These are phyloP conservation scores for Vanilla planifolia DNA, from an alignment of 106 monocot genomes.

Conservation along the genomic window DNA sequence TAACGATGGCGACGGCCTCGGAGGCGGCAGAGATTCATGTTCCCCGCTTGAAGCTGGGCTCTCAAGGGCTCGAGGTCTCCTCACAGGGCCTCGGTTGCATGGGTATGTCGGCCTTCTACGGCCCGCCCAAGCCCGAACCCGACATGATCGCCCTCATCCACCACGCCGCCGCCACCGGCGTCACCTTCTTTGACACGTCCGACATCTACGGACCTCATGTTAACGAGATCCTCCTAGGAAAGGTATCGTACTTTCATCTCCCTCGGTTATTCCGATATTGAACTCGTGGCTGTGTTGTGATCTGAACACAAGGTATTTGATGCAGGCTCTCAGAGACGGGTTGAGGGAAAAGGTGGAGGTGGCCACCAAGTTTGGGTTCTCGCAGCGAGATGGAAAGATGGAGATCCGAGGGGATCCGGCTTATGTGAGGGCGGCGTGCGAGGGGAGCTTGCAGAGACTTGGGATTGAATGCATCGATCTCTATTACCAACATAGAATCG, in stretches of 20 bases:
- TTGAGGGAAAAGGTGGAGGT: slow-evolving; percentile 25
- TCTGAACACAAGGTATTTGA: background rate
- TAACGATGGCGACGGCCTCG: background rate
- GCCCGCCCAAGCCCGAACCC: slow-evolving; percentile 39
- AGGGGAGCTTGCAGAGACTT: slow-evolving; percentile 34
- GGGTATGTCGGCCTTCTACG: slow-evolving; percentile 41
- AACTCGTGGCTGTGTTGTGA: background rate
- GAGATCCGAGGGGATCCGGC: slow-evolving; percentile 21
- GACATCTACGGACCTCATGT: slow-evolving; percentile 42
- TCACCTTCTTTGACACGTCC: slow-evolving; percentile 37
- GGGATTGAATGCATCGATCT: slow-evolving; percentile 35
- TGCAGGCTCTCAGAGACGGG: slow-evolving; percentile 17
- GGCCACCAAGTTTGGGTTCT: slow-evolving; percentile 34
- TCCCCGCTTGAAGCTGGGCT: slow-evolving; percentile 40
- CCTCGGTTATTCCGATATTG: too few species aligned
- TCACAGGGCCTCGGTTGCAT: slow-evolving; percentile 51
- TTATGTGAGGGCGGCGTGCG: slow-evolving; percentile 22
- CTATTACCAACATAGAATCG: slow-evolving; percentile 58
- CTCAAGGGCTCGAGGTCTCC: slow-evolving; percentile 56
- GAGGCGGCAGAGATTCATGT: background rate
- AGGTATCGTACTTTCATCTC: slow-evolving; percentile 5
- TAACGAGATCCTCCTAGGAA: slow-evolving; percentile 47
- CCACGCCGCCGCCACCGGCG: slow-evolving; percentile 28
- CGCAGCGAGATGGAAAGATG: background rate
- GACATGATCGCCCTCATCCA: slow-evolving; percentile 41